A percentile compares a stretch with the other conserved stretches of the same genome.
phyloP scores from a whole-genome alignment of 2,329 filamentous ascomycete species.

The Trichoderma simmonsii region DNA sequence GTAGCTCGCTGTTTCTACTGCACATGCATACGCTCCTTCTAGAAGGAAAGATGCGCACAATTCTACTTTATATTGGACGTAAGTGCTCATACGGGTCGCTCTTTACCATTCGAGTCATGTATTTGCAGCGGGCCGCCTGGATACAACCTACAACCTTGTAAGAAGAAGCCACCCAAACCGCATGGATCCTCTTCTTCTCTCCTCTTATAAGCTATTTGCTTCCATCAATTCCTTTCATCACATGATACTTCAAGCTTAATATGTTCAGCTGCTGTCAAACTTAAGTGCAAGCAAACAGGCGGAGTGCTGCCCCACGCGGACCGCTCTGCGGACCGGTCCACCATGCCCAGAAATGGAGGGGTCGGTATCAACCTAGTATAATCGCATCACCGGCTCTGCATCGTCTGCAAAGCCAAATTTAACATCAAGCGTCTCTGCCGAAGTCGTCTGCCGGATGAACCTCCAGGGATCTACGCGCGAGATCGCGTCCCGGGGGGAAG shows the following conservation, averaged over 20 bases:
- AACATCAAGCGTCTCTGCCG: background rate
- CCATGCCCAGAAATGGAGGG: background rate
- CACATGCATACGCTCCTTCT: too few relatives aligned
- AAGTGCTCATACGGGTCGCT: background rate
- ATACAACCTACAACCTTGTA: background rate
- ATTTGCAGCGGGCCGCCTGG: background rate
- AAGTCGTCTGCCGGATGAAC: background rate
- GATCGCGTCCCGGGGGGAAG: background rate
- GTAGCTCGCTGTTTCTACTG: too few relatives aligned
- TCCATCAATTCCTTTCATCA: background rate
- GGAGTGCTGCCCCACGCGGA: constrained; percentile 12
- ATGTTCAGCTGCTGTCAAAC: background rate
- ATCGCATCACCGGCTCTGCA: background rate
- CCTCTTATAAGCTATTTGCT: background rate
- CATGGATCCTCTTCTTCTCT: rapidly evolving
- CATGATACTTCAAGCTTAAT: background rate
- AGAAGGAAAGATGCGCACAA: too few relatives aligned
- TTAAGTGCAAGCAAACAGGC: background rate
- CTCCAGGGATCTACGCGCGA: background rate
- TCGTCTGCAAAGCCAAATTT: background rate
- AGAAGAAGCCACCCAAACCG: background rate
- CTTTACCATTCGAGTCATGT: background rate
- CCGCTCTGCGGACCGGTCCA: constrained; percentile 14
- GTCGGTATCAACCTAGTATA: background rate
- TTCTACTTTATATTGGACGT: background rate